Conservation (phyloP, 805 yeast species). For the Priceomyces carsonii region DNA sequence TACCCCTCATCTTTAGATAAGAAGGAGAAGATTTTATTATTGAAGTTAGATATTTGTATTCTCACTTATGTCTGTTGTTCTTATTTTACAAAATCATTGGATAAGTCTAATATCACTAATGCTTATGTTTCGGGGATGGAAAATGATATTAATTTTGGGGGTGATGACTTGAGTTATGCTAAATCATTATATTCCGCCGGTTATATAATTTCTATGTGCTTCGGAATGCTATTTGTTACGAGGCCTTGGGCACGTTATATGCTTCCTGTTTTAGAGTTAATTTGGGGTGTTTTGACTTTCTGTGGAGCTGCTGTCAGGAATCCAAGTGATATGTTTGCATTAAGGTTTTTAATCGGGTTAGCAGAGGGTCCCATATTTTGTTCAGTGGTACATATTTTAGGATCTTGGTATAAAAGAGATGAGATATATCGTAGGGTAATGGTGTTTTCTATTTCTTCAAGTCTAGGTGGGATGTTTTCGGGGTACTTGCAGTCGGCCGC, state of each 20-base stretch:
- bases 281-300: conserved; percentile 69
- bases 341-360: conserved; percentile 66
- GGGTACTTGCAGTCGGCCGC: conserved; percentile 4
- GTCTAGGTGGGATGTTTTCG: conserved; percentile 4
- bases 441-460: conserved; percentile 1
- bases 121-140: conserved; percentile 69
- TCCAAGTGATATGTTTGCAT: conserved; percentile 54
- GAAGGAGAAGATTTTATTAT: conserved; percentile 24
- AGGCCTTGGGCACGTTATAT: conserved; percentile 55
- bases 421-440: conserved; percentile 6
- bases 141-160: conserved; percentile 55
- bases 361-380: conserved; percentile 60
- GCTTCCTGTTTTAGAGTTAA: conserved; percentile 56
- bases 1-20: background rate
- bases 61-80: conserved; percentile 36
- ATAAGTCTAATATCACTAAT: conserved; percentile 58
- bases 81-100: conserved; percentile 70
- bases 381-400: conserved; percentile 45
- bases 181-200: conserved; percentile 63
- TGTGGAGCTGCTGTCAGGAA: conserved; percentile 50
- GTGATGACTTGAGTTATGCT: conserved; percentile 62
- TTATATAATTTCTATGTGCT: conserved; percentile 59
- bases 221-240: conserved; percentile 56
- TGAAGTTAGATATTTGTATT: conserved; percentile 31
- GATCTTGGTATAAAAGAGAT: conserved; percentile 33